phyloP scores from a whole-genome alignment of 768 basidiomycete species.

The Boletales sp. region DNA sequence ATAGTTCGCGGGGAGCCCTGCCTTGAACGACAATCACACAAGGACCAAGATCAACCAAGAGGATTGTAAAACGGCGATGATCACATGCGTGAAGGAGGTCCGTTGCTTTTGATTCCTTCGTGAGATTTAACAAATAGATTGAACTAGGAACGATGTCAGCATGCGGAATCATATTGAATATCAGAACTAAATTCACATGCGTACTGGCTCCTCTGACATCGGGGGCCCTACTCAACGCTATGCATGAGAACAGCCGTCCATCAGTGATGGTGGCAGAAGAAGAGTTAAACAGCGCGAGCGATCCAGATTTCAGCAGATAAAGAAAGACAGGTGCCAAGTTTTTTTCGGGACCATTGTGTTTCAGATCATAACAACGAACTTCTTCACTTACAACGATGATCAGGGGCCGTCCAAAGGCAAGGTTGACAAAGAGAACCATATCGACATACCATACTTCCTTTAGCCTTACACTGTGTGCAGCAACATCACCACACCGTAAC shows the following conservation, averaged over 20 bases:
- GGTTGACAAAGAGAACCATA: neutral
- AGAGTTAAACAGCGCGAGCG: neutral
- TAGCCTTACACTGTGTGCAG: neutral
- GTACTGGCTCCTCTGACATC: neutral
- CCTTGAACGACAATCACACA: constrained; percentile 7
- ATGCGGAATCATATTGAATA: neutral
- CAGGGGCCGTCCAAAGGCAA: constrained; percentile 16
- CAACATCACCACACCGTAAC: neutral
- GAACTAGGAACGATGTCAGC: neutral
- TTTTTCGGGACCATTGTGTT: neutral
- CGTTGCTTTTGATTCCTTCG: constrained; percentile 1
- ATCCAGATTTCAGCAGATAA: neutral
- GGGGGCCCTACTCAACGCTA: constrained; percentile 1
- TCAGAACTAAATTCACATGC: constrained; percentile 4
- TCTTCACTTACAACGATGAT: constrained; percentile 6
- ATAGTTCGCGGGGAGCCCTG: neutral
- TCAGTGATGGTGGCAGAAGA: neutral
- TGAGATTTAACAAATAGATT: neutral
- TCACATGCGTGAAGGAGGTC: constrained; percentile 13
- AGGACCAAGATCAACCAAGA: constrained; percentile 10
- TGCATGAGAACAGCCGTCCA: constrained; percentile 1
- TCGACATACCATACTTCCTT: constrained; percentile 9
- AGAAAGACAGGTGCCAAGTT: neutral
- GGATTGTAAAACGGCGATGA: neutral
- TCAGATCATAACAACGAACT: constrained; percentile 16